A percentile compares a stretch with the other conserved stretches of the same genome.
These are phyloP conservation scores for Solanum neorickii DNA, from an alignment of 257 asterid genomes.

Conservation along the genomic window DNA sequence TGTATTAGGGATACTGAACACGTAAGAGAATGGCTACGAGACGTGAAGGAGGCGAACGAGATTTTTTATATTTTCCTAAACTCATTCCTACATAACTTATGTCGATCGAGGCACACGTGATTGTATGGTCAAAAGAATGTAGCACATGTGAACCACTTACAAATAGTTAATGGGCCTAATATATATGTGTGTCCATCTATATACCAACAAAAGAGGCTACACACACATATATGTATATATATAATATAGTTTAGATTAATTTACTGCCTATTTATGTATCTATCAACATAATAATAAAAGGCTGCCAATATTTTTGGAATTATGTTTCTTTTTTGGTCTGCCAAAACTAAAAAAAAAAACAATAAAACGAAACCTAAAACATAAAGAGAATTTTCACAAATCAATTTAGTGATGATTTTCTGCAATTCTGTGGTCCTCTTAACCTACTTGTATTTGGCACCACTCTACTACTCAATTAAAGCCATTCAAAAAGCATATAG, in stretches of 20 bases:
- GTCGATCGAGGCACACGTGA: not conserved
- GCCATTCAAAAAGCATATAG: not conserved
- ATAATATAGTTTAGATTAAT: too few species aligned
- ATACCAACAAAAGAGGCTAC: not conserved
- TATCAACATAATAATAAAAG: not conserved
- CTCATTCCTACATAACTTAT: too few species aligned
- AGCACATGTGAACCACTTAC: not conserved
- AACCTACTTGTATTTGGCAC: not conserved
- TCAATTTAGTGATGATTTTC: not conserved
- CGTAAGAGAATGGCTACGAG: too few species aligned
- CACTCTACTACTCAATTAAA: not conserved
- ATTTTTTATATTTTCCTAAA: too few species aligned
- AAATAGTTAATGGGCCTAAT: not conserved
- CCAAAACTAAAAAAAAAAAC: not conserved
- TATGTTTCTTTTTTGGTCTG: not conserved
- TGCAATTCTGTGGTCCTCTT: not conserved
- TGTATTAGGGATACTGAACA: too few species aligned
- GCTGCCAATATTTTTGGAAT: not conserved
- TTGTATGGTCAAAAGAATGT: not conserved
- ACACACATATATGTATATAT: too few species aligned
- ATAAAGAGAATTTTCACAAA: not conserved
- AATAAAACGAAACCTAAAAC: not conserved
- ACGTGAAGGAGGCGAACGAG: accelerated
- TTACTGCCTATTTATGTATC: not conserved
- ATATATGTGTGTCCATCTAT: not conserved